Conservation (phyloP, 345 rosid species). For the Salix udensis region DNA sequence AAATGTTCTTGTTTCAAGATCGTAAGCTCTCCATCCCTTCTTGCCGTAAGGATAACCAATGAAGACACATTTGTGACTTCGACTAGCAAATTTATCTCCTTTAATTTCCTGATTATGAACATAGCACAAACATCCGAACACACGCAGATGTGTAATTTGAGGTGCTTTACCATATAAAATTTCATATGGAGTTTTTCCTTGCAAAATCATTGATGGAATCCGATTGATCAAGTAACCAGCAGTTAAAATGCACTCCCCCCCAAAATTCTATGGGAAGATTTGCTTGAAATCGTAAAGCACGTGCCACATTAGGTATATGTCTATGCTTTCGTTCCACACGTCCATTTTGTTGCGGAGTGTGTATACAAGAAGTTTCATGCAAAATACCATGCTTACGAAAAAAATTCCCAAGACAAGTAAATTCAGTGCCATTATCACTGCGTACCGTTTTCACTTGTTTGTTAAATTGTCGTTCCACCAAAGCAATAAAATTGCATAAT, state of each 20-base stretch:
- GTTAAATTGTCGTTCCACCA: background rate
- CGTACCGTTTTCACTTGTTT: background rate
- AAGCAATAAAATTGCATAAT: background rate
- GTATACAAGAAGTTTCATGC: background rate
- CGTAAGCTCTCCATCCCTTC: constrained; percentile 2
- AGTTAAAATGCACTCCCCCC: background rate
- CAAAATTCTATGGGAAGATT: background rate
- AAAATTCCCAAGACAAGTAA: background rate
- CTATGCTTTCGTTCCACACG: constrained; percentile 7
- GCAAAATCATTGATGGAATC: background rate
- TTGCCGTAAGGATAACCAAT: background rate
- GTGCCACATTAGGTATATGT: constrained; percentile 4
- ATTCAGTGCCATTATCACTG: constrained; percentile 16
- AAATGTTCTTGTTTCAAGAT: background rate
- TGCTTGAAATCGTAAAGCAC: constrained; percentile 2
- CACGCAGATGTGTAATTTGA: background rate
- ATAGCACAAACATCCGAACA: constrained; percentile 3
- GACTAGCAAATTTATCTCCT: background rate
- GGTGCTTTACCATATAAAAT: background rate
- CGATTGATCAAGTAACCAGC: background rate
- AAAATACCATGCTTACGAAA: background rate
- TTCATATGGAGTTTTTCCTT: background rate
- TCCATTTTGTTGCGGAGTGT: constrained; percentile 18
- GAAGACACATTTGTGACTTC: background rate
- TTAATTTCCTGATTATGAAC: background rate